Percentiles rank a stretch among this genome's conserved stretches.
Evolutionary conservation across 257 asterid genomes (phyloP).

Genomic region (Solanum dulcamara): DNA sequence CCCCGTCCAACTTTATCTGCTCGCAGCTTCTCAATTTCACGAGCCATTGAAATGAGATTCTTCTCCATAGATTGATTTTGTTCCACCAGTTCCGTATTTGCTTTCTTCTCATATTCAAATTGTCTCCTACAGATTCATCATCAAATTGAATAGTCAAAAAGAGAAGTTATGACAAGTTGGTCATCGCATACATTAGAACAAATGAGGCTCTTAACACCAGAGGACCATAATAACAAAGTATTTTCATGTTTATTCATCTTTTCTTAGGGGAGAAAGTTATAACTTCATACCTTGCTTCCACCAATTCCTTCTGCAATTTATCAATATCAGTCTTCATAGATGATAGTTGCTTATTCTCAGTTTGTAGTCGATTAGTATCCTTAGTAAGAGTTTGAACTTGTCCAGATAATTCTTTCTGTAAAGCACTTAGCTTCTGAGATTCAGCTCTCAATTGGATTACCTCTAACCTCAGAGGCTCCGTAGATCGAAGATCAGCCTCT

Average conservation of each 20-base stretch:
- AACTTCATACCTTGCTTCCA: slow-evolving; percentile 56
- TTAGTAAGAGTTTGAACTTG: slow-evolving; percentile 52
- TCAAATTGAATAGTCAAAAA: not conserved
- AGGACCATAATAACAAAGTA: not conserved
- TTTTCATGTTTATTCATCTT: not conserved
- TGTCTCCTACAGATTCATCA: slow-evolving; percentile 36
- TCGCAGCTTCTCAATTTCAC: slow-evolving; percentile 75
- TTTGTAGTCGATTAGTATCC: slow-evolving; percentile 44
- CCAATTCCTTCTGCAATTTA: slow-evolving; percentile 54
- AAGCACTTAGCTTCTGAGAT: slow-evolving; percentile 43
- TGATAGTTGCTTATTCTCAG: slow-evolving; percentile 53
- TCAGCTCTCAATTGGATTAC: slow-evolving; percentile 54
- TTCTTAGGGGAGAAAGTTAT: not conserved
- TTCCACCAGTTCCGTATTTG: slow-evolving; percentile 55
- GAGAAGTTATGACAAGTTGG: not conserved
- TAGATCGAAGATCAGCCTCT: slow-evolving; percentile 63
- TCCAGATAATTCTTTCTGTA: slow-evolving; percentile 51
- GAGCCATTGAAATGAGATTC: slow-evolving; percentile 76
- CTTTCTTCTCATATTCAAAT: slow-evolving; percentile 69
- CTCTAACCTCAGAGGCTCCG: slow-evolving; percentile 57
- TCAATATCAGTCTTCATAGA: slow-evolving; percentile 62
- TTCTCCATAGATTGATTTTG: slow-evolving; percentile 68
- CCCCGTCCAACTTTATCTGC: slow-evolving; percentile 57
- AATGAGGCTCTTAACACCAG: not conserved
- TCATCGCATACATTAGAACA: not conserved